phyloP scores from a whole-genome alignment of 495 filamentous ascomycete species.

The Trichoderma asperelloides region DNA sequence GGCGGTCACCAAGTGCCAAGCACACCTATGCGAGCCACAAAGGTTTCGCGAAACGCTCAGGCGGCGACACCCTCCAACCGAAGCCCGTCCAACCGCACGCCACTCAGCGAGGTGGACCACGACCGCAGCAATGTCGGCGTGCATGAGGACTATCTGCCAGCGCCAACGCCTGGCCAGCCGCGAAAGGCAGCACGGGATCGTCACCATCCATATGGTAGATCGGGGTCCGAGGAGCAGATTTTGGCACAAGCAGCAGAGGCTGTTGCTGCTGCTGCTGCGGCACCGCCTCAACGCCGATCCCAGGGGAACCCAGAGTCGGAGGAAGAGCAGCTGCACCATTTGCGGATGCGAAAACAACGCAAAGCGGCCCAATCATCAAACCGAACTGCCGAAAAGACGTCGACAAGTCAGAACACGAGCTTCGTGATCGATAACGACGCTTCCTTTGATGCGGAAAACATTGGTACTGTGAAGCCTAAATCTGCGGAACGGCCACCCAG shows the following conservation, averaged over 20 bases:
- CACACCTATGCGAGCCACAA: slow-evolving; percentile 72
- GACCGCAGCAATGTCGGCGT: slow-evolving; percentile 56
- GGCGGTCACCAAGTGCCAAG: slow-evolving; percentile 31
- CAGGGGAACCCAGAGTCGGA: slow-evolving; percentile 57
- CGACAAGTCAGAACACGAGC: slow-evolving; percentile 48
- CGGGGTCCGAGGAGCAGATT: slow-evolving; percentile 26
- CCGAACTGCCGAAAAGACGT: slow-evolving; percentile 32
- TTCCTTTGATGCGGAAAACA: slow-evolving; percentile 45
- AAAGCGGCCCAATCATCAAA: slow-evolving; percentile 38
- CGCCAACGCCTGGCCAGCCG: slow-evolving; percentile 91
- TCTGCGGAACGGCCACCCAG: slow-evolving; percentile 54
- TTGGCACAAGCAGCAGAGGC: slow-evolving; percentile 30
- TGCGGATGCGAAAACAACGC: slow-evolving; percentile 59
- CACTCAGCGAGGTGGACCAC: slow-evolving; percentile 81
- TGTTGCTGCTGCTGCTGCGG: slow-evolving; percentile 13
- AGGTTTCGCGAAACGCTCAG: slow-evolving; percentile 36
- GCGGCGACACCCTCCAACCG: slow-evolving; percentile 75
- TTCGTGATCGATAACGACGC: slow-evolving; percentile 49
- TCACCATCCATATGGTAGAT: slow-evolving; percentile 45
- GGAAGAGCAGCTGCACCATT: slow-evolving; percentile 53
- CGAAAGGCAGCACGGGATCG: slow-evolving; percentile 66
- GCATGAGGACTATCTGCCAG: slow-evolving; percentile 78
- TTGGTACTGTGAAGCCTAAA: slow-evolving; percentile 49
- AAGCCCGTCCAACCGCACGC: slow-evolving; percentile 62
- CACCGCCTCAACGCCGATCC: slow-evolving; percentile 39